Evolutionary conservation across 768 basidiomycete species (phyloP), one percentile per base, ranked within the genome.

Genomic region (Leccinum longicurvipes): DNA sequence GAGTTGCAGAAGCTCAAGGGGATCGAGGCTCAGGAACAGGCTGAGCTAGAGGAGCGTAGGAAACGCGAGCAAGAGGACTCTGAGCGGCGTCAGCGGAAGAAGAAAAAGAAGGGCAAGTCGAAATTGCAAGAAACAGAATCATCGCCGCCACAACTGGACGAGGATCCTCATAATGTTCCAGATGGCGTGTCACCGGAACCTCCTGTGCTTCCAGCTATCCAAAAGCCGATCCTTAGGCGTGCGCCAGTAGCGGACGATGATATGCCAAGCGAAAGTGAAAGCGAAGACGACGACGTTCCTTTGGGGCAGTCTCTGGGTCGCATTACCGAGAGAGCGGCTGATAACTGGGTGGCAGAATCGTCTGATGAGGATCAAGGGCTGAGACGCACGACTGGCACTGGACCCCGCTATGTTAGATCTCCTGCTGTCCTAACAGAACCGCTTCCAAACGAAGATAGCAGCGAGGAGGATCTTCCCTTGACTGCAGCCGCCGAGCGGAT

Each of bases 391-490:
- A 82, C 79, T n/a, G 82, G 85, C 34, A 75, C 76, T 10, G 86
- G 86, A 1, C 80, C 74, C 48, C 78, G 83, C 53, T 80, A 80
- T 60, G 21, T 51, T 12, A 48, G 52, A 44, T 54, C 67, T 28
- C 49, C 57, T 6, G 49, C 51, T 45, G 36, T 41, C 32, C 24
- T 57, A 25, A 53, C 45, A 31, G 49, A 49, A 6, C 24, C 47
- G 23, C 32, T 44, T 8, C 28, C 25, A 10, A 15, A 47, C 19
- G 79, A 79, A 19, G 82, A 84, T 58, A 89, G 87, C 58, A 89
- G 87, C 58, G 91, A 91, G 51, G 91, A 93, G 60, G 91, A 93
- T 72, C 61, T 91, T 42, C 92, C 92, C 3, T 76, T 93, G 9
- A 82, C 84, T 24, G 82, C 81, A 3, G 82, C 86, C 8, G 73